Conservation (phyloP, 1,284 basidiomycete genomes). For the Cutaneotrichosporon sp. region DNA sequence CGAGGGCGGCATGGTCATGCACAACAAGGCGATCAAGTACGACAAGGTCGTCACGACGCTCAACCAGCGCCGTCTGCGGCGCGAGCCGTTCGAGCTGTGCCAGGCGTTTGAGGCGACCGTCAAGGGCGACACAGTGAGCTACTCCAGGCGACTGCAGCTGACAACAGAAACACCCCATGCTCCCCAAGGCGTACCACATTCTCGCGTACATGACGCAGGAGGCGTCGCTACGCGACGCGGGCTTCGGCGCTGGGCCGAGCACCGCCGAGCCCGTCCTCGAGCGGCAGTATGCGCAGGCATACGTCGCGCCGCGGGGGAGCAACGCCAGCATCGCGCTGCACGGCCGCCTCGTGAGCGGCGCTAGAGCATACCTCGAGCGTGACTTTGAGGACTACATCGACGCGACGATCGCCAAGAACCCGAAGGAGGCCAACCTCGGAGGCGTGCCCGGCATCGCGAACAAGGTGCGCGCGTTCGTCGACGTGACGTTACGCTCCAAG, state of each 20-base stretch:
- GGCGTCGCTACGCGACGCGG: slow-evolving; percentile 46
- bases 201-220: slow-evolving; percentile 57
- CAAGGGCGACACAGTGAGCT: slow-evolving; percentile 40
- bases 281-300: slow-evolving; percentile 57
- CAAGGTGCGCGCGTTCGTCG: slow-evolving; percentile 81
- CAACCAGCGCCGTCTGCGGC: slow-evolving; percentile 43
- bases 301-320: slow-evolving; percentile 42
- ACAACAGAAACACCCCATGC: slow-evolving; percentile 45
- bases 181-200: slow-evolving; percentile 51
- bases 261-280: slow-evolving; percentile 40
- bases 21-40: slow-evolving; percentile 94
- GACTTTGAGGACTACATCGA: slow-evolving; percentile 82
- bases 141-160: not conserved
- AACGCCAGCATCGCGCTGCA: slow-evolving; percentile 33
- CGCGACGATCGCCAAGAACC: slow-evolving; percentile 76
- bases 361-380: slow-evolving; percentile 60
- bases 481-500: slow-evolving; percentile 61
- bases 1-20: slow-evolving; percentile 60
- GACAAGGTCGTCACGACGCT: slow-evolving; percentile 71
- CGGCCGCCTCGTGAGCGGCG: slow-evolving; percentile 44
- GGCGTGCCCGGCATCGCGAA: slow-evolving; percentile 89
- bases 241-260: not conserved
- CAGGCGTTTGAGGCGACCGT: slow-evolving; percentile 41
- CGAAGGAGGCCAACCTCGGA: slow-evolving; percentile 83
- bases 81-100: slow-evolving; percentile 40